Evolutionary conservation across 2,329 filamentous ascomycete species (phyloP).

Genomic region (Nemania sp.): DNA sequence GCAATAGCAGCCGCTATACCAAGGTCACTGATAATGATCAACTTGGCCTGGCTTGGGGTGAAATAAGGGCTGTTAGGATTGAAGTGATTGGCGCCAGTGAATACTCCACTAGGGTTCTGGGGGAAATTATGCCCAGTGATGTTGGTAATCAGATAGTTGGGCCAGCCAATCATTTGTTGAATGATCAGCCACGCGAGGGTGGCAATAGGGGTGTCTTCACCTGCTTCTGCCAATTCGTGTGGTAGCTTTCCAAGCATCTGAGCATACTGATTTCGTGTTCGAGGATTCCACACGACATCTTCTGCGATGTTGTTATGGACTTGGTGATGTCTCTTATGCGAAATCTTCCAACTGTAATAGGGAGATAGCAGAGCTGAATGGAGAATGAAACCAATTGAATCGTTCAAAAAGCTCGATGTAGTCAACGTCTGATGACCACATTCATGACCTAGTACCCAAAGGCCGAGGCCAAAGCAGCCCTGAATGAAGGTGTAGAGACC

Average conservation of each 20-base stretch:
- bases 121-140: not conserved
- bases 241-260: not conserved
- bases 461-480: constrained; percentile 35
- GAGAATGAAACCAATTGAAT: constrained; percentile 64
- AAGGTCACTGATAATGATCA: constrained; percentile 52
- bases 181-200: not conserved
- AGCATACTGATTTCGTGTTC: not conserved
- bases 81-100: not conserved
- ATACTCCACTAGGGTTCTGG: not conserved
- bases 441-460: constrained; percentile 73
- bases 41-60: not conserved
- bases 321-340: constrained; percentile 69
- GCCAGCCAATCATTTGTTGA: not conserved
- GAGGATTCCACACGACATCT: constrained; percentile 17
- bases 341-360: constrained; percentile 74
- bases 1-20: too few species aligned
- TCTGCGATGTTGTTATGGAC: constrained; percentile 8
- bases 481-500: not conserved
- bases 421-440: constrained; percentile 72
- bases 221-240: not conserved
- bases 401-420: constrained; percentile 58
- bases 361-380: constrained; percentile 69
- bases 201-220: not conserved
- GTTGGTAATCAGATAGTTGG: not conserved
- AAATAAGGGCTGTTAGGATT: not conserved